phyloP scores from a whole-genome alignment of 345 rosid species.

The Syzygium oleosum region DNA sequence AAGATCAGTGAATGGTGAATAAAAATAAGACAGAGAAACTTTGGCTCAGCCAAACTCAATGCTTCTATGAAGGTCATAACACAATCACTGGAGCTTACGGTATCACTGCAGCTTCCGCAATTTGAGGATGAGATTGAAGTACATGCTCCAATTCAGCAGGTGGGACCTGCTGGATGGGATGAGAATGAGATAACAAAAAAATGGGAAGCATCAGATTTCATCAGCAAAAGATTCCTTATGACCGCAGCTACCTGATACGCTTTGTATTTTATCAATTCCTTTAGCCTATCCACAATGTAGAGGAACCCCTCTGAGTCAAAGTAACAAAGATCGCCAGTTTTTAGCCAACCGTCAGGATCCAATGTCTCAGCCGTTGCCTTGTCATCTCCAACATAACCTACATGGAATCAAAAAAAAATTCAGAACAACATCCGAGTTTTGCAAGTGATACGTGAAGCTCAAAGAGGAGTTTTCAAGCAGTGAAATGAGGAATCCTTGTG shows the following conservation, averaged over 20 bases:
- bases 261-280: conserved; percentile 93
- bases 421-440: not conserved
- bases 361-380: conserved; percentile 82
- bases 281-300: conserved; percentile 74
- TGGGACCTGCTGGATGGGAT: conserved; percentile 51
- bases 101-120: conserved; percentile 83
- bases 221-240: not conserved
- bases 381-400: conserved; percentile 80
- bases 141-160: conserved; percentile 88
- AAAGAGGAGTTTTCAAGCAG: not conserved
- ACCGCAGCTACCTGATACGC: conserved; percentile 62
- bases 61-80: not conserved
- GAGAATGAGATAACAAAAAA: not conserved
- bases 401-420: not conserved
- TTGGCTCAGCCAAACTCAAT: not conserved
- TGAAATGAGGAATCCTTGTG: not conserved
- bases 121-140: conserved; percentile 63
- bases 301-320: conserved; percentile 65
- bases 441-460: not conserved
- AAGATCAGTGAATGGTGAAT: not conserved
- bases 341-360: conserved; percentile 77
- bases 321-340: conserved; percentile 90
- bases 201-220: not conserved
- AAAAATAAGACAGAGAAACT: not conserved
- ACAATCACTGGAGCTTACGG: conserved; percentile 42